Evolutionary conservation across 768 basidiomycete genomes (phyloP), one percentile per base, ranked within the genome.

Genomic region (Chiua virens): DNA sequence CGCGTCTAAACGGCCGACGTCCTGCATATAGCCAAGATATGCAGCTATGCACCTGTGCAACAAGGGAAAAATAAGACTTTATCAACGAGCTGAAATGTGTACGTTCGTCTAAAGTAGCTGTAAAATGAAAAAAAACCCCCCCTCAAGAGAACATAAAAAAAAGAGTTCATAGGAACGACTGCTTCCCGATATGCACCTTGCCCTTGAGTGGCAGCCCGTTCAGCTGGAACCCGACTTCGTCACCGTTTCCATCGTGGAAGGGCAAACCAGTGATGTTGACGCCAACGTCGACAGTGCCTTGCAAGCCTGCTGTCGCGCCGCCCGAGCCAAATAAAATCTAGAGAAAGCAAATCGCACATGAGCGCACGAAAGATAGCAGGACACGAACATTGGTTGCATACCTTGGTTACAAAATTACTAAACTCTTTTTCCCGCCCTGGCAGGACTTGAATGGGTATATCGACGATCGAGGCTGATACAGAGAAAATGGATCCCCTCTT

Each of bases 341-440:
- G 2, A 7, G 34, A 34, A 40, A 50, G 38, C 42, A 34, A 50
- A 8, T 25, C 20, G 40, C 3, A 44, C 47, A 42, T 60, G 35
- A 53, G n/a, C 10, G 17, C 7, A 35, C 14, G 39, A 42, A 49
- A 13, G 28, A 51, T 17, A 2, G 36, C 34, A 53, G 27, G 25
- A 27, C 14, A 22, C 13, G 9, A 57, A 10, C 2, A 36, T 8
- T 17, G 8, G 35, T n/a, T 3, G 28, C 64, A 21, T 34, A 89
- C 89, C 83, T 93, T 92, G 56, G 77, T 70, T 15, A 92, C 80
- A 53, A 93, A 93, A 47, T 76, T 74, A 53, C 85, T 82, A 55
- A 93, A 91, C 60, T 87, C 80, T 54, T 77, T 81, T 65, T 90
- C 79, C 38, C 91, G 78, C 7, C 90, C 89, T 0, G 89, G 88